Conservation (phyloP, 768 basidiomycete genomes). For the Rhizopogon vesiculosus region DNA sequence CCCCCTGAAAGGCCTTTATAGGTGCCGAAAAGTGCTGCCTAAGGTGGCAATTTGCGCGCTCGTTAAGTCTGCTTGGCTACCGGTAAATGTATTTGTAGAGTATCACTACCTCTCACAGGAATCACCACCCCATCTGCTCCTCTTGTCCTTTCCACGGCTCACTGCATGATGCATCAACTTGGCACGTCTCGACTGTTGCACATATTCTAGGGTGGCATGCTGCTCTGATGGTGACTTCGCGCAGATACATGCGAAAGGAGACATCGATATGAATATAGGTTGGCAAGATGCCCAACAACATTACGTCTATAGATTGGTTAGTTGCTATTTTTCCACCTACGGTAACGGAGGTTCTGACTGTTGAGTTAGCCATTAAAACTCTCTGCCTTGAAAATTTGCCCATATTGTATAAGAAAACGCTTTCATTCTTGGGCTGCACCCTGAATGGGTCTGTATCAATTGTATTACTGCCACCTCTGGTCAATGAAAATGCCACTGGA, state of each 20-base stretch:
- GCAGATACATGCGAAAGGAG: slow-evolving; percentile 26
- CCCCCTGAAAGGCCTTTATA: too few species aligned
- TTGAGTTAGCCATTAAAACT: slow-evolving; percentile 35
- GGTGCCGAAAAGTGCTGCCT: too few species aligned
- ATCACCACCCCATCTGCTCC: slow-evolving; percentile 25
- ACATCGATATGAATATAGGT: slow-evolving; percentile 51
- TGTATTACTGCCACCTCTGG: too few species aligned
- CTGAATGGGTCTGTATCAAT: slow-evolving; percentile 49
- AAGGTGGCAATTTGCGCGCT: slow-evolving; percentile 40
- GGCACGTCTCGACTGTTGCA: slow-evolving; percentile 37
- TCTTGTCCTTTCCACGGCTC: slow-evolving; percentile 9
- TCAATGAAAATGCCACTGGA: too few species aligned
- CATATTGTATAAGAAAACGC: slow-evolving; percentile 64
- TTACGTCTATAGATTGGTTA: slow-evolving; percentile 27
- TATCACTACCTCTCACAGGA: slow-evolving; percentile 55
- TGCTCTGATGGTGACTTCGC: slow-evolving; percentile 45
- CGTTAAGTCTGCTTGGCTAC: slow-evolving; percentile 39
- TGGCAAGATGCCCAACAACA: slow-evolving; percentile 36
- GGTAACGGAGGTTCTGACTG: slow-evolving; percentile 12
- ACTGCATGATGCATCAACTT: slow-evolving; percentile 15
- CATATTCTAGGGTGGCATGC: slow-evolving; percentile 63
- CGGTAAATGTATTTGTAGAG: slow-evolving; percentile 31
- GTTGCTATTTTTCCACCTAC: slow-evolving; percentile 3
- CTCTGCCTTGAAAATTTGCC: slow-evolving; percentile 53
- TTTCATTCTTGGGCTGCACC: slow-evolving; percentile 72